Base-by-base conservation (phyloP, 805 yeast genomes). In the Pichia cabralensis region DNA sequence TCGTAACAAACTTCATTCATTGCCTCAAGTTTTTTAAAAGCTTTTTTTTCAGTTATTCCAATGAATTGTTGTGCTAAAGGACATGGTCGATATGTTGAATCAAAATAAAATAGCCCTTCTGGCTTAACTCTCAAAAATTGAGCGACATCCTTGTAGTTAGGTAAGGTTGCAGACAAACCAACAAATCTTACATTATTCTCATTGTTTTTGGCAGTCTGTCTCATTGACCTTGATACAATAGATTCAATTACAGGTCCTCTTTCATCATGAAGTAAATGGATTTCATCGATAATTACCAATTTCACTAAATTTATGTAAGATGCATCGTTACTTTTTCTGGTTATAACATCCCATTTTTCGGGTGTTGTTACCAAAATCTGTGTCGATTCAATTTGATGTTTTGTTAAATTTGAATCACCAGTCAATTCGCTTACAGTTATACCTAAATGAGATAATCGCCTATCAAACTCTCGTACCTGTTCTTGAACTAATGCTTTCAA, bases 321-420 rank as follows among this genome's bases (percentile, higher is more conserved):
- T 2, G 73, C 62, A 40, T 82, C 89, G 15, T 74, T 65, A 28
- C 69, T 67, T 49, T 89, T 89, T 60, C 98, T 69, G 1, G 96
- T 88, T 12, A 88, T 78, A 15, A 92, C 83, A 60, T 92, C 97
- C 97, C 97, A 89, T 51, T 88, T 89, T 52, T 92, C 98, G 0
- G 97, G 97, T 0, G 98, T 89, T 0, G 96, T 83, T 1, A 89
- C 94, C 31, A 89, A 61, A 5, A 89, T 58, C 47, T 89, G 95
- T 0, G 95, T 80, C 28, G 76, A 76, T 2, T 69, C 56, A 21
- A 89, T 76, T 53, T 89, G 94, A 41, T 71, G 75, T 46, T 73
- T 77, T 2, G 86, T 76, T 39, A 89, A 58, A 33, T 76, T 74
- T 8, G 85, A 72, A 48, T 89, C 98, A 50, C 97, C 98, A 2